Percentiles rank a stretch among this genome's conserved stretches.
Evolutionary conservation across 257 asterid genomes (phyloP).

Genomic region (Mentha longifolia): DNA sequence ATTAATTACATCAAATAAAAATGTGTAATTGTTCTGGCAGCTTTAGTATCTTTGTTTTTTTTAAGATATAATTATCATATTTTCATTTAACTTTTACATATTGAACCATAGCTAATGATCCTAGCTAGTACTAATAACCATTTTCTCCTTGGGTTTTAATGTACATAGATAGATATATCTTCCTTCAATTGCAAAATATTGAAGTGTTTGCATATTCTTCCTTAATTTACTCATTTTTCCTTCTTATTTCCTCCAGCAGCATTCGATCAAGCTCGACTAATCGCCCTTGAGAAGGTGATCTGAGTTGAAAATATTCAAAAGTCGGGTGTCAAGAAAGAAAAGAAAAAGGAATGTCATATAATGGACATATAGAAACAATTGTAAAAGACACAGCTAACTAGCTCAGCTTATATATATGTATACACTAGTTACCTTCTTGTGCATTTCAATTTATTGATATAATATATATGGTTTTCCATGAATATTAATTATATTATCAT

Average conservation of each 20-base stretch:
- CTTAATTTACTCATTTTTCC: not conserved
- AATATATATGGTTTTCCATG: not conserved
- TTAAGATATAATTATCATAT: not conserved
- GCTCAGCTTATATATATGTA: not conserved
- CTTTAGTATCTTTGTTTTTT: not conserved
- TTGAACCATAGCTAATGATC: not conserved
- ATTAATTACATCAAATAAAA: not conserved
- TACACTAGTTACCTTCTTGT: not conserved
- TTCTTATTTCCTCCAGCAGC: not conserved
- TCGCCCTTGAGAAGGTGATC: not conserved
- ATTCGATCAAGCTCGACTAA: not conserved
- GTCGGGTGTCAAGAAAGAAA: not conserved
- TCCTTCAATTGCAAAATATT: too few relatives aligned
- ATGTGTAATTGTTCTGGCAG: not conserved
- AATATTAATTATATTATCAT: not conserved
- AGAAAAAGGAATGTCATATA: not conserved
- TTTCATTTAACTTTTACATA: not conserved
- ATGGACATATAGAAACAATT: not conserved
- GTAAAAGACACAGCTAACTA: too few relatives aligned
- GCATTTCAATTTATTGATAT: too few relatives aligned
- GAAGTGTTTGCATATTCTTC: not conserved
- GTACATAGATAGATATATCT: not conserved
- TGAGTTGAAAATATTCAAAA: not conserved
- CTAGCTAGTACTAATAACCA: not conserved
- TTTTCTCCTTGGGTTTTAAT: not conserved